These are phyloP conservation scores for Blastobotrys americana DNA, from an alignment of 805 yeast genomes.

Conservation along the genomic window DNA sequence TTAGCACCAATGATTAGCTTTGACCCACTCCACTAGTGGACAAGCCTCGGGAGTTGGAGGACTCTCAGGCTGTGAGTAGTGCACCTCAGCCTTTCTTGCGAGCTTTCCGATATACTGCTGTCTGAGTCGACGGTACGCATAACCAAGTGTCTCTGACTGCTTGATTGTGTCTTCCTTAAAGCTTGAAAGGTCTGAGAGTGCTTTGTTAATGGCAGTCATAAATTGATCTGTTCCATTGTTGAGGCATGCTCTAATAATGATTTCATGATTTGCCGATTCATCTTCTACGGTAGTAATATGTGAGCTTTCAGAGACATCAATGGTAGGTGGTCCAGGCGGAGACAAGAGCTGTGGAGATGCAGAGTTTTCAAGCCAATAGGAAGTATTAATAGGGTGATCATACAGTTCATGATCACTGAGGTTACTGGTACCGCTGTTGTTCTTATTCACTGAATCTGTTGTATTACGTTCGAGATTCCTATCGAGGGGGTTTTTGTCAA, in stretches of 20 bases:
- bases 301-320: too few species aligned
- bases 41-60: not conserved
- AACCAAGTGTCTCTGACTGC: not conserved
- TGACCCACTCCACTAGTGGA: not conserved
- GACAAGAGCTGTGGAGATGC: too few species aligned
- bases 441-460: too few species aligned
- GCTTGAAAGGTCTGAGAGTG: not conserved
- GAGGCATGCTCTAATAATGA: not conserved
- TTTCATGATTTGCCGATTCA: not conserved
- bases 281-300: too few species aligned
- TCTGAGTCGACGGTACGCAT: not conserved
- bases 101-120: not conserved
- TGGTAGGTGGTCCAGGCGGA: too few species aligned
- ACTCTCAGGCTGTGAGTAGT: not conserved
- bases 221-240: not conserved
- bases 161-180: not conserved
- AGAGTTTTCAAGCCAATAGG: too few species aligned
- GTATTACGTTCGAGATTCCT: too few species aligned
- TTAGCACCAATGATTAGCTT: not conserved
- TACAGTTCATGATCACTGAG: too few species aligned
- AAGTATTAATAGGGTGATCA: too few species aligned
- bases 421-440: too few species aligned
- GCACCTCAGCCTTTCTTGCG: not conserved
- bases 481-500: too few species aligned
- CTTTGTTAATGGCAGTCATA: not conserved